Evolutionary conservation across 176 grass and related monocot species (phyloP).

Genomic region (Oryza meridionalis): DNA sequence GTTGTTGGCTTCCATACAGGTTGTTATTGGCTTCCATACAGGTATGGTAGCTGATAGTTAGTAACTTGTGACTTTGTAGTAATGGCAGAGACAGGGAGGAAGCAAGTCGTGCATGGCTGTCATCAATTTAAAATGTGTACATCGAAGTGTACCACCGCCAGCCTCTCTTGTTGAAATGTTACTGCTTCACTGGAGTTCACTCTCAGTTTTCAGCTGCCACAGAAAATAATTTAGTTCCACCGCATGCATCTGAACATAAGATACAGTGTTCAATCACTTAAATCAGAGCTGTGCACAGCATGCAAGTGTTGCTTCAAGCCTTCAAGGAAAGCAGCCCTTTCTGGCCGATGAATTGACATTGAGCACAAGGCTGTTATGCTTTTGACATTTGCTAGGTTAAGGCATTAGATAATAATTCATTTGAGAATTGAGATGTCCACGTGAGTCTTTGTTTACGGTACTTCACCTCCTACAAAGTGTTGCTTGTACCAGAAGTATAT

Average conservation of each 20-base stretch:
- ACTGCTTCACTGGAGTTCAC: neutral
- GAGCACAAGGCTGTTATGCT: neutral
- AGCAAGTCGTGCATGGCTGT: slow-evolving; percentile 35
- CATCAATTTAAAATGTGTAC: slow-evolving; percentile 2
- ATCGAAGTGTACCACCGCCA: slow-evolving; percentile 5
- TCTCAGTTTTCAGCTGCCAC: neutral
- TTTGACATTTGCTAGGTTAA: slow-evolving; percentile 26
- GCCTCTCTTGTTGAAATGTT: neutral
- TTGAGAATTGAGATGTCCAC: slow-evolving; percentile 1
- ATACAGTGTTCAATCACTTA: neutral
- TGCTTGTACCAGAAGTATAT: slow-evolving; percentile 42
- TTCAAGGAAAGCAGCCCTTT: neutral
- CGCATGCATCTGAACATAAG: neutral
- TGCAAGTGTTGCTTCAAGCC: neutral
- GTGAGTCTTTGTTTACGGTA: slow-evolving; percentile 14
- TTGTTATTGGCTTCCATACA: neutral
- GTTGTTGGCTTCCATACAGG: neutral
- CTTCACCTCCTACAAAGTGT: slow-evolving; percentile 9
- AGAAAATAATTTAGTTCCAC: neutral
- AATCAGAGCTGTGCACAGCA: neutral
- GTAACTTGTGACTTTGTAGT: neutral
- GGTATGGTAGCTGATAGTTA: neutral
- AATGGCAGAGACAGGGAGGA: neutral
- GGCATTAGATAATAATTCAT: neutral
- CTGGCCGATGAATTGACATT: neutral